These are phyloP conservation scores for Aegilops sharonensis DNA, from an alignment of 176 grass and related monocot species.

Conservation along the genomic window DNA sequence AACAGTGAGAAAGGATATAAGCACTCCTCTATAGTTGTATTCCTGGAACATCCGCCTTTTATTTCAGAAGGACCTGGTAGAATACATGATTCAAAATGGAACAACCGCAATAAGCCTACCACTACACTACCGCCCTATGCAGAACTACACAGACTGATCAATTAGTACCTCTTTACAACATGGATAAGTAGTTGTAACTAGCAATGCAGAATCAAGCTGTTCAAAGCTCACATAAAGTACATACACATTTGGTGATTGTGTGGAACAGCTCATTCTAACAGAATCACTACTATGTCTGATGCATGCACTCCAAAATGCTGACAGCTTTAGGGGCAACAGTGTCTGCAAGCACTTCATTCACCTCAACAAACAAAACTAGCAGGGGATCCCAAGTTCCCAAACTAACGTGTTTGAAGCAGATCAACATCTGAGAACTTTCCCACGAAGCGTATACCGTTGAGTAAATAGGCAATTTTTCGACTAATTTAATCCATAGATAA, in stretches of 20 bases:
- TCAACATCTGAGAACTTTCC: neutral
- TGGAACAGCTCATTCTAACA: neutral
- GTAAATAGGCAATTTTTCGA: too few species aligned
- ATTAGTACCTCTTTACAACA: neutral
- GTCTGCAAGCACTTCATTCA: neutral
- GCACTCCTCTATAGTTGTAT: neutral
- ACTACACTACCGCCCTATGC: neutral
- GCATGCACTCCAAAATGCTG: neutral
- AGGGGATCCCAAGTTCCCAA: constrained; percentile 7
- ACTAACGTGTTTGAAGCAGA: neutral
- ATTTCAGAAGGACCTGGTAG: constrained; percentile 1
- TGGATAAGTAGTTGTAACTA: neutral
- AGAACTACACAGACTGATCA: neutral
- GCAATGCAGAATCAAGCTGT: neutral
- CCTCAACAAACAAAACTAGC: neutral
- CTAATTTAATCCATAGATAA: too few species aligned
- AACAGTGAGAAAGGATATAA: too few species aligned
- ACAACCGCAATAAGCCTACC: neutral
- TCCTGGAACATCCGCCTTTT: neutral
- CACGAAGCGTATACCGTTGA: neutral
- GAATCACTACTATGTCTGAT: neutral
- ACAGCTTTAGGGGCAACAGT: neutral
- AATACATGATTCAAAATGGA: constrained; percentile 4
- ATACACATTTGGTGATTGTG: neutral
- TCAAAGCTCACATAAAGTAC: neutral